A percentile compares a stretch with the other conserved stretches of the same genome.
phyloP scores from a whole-genome alignment of 805 yeast species.

The Saccharomyces cerevisiae region DNA sequence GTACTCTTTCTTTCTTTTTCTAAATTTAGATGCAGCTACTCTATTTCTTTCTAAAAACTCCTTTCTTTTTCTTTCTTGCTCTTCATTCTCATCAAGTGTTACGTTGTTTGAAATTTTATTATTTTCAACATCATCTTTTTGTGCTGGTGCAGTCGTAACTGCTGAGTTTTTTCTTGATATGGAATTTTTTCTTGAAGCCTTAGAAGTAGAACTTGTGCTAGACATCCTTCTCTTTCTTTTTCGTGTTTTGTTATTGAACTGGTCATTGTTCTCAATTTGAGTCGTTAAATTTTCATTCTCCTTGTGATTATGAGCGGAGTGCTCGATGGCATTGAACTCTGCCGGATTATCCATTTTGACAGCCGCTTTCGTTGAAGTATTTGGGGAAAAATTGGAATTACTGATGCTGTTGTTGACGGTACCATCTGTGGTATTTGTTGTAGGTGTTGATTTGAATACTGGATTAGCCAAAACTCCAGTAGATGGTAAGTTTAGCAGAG shows the following conservation, averaged over 20 bases:
- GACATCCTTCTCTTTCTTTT: background rate
- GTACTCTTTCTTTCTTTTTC: conserved; percentile 88
- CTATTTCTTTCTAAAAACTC: conserved; percentile 83
- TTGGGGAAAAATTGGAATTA: background rate
- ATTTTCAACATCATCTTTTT: background rate
- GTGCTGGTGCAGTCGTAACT: background rate
- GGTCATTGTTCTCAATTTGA: background rate
- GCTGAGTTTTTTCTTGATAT: background rate
- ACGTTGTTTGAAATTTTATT: conserved; percentile 1
- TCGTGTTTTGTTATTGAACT: background rate
- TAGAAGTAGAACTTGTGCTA: background rate
- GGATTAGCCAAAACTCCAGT: background rate
- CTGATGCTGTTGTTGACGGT: background rate
- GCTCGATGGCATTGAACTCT: background rate
- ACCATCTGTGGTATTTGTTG: background rate
- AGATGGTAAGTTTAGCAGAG: conserved; percentile 2
- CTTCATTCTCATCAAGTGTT: conserved; percentile 44
- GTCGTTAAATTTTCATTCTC: background rate
- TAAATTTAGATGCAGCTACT: conserved; percentile 90
- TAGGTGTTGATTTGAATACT: background rate
- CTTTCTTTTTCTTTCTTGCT: conserved; percentile 56
- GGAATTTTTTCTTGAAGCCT: background rate
- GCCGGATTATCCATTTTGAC: background rate
- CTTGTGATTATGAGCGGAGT: background rate
- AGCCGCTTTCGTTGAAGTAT: background rate